These are phyloP conservation scores for Picea engelmannii DNA, from an alignment of 83 land plant species.

Conservation along the genomic window DNA sequence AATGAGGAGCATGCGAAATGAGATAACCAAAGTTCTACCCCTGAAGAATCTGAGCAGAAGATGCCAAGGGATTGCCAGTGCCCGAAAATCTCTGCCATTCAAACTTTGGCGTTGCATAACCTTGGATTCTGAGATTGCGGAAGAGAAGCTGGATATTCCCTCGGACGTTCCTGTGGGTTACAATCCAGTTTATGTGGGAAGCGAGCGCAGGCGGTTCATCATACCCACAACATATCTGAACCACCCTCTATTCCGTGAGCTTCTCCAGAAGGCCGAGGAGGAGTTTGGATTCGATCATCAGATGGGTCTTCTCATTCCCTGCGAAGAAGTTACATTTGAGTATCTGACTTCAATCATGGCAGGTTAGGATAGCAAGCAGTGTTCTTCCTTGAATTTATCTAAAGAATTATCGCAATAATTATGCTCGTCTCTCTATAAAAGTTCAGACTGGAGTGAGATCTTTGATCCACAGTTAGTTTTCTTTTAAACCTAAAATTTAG, in stretches of 20 bases:
- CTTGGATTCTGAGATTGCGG: background rate
- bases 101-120: background rate
- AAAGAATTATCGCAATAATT: too few relatives aligned
- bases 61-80: background rate
- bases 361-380: background rate
- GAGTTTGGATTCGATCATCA: constrained; percentile 38
- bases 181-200: constrained; percentile 46
- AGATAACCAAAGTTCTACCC: background rate
- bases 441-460: too few relatives aligned
- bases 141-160: background rate
- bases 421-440: too few relatives aligned
- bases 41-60: background rate
- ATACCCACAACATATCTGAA: constrained; percentile 36
- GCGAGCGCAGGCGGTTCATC: constrained; percentile 24
- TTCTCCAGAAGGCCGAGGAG: constrained; percentile 27
- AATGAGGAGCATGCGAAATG: too few relatives aligned
- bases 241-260: constrained; percentile 21
- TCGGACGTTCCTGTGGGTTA: constrained; percentile 35
- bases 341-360: constrained; percentile 15
- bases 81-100: background rate
- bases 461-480: too few relatives aligned
- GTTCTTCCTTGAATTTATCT: too few relatives aligned
- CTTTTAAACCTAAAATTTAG: too few relatives aligned
- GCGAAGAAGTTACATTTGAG: constrained; percentile 29
- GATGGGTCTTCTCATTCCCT: constrained; percentile 40